These are phyloP conservation scores for Asparagopsis taxiformis DNA, from an alignment of 31 red algal genomes.

Conservation along the genomic window DNA sequence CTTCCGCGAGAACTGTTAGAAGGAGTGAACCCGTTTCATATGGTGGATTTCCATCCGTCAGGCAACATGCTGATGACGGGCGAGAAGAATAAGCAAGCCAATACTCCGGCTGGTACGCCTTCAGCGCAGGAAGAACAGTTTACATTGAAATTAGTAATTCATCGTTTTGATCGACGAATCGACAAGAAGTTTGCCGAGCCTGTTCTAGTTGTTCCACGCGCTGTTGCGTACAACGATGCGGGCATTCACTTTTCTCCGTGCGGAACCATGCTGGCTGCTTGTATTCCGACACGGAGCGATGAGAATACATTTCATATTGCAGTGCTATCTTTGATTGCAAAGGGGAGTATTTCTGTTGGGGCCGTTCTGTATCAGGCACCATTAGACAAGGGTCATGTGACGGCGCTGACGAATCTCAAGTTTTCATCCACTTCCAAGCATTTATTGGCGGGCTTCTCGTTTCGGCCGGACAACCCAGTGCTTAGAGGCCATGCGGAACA, in stretches of 20 bases:
- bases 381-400: slow-evolving; percentile 59
- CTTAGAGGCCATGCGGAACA: slow-evolving; percentile 50
- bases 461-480: slow-evolving; percentile 70
- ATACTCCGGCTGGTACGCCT: neutral
- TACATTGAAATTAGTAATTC: slow-evolving; percentile 74
- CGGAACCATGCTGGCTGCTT: slow-evolving; percentile 89
- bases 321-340: slow-evolving; percentile 61
- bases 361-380: slow-evolving; percentile 54
- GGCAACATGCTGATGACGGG: slow-evolving; percentile 78
- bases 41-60: slow-evolving; percentile 84
- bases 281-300: slow-evolving; percentile 53
- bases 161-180: slow-evolving; percentile 57
- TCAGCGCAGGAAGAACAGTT: slow-evolving; percentile 56
- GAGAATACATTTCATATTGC: slow-evolving; percentile 54
- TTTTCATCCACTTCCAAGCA: slow-evolving; percentile 78
- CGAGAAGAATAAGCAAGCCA: slow-evolving; percentile 61
- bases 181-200: slow-evolving; percentile 36
- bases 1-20: slow-evolving; percentile 44
- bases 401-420: slow-evolving; percentile 85
- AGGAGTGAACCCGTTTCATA: slow-evolving; percentile 58
- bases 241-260: slow-evolving; percentile 89
- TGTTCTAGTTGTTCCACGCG: slow-evolving; percentile 75
- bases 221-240: slow-evolving; percentile 90
- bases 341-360: slow-evolving; percentile 28
- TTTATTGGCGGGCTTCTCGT: slow-evolving; percentile 79